Evolutionary conservation across 2,329 filamentous ascomycete species (phyloP).

Genomic region (Nothophaeocryptopus gaeumannii): DNA sequence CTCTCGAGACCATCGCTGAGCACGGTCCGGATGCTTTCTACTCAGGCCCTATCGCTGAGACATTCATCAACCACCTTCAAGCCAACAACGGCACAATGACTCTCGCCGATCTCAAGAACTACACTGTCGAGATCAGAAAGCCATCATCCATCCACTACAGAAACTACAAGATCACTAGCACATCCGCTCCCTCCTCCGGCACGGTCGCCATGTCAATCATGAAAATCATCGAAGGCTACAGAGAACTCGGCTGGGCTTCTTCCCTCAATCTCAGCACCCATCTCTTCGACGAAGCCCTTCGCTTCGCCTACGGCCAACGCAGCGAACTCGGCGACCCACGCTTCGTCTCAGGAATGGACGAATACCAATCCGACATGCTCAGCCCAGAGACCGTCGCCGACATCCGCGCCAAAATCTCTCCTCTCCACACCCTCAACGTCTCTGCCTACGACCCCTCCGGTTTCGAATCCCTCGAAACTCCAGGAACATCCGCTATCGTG

Average conservation of each 20-base stretch:
- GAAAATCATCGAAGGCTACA: constrained; percentile 79
- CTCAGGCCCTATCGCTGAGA: constrained; percentile 66
- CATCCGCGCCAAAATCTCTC: constrained; percentile 67
- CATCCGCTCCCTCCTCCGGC: constrained; percentile 75
- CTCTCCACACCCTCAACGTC: constrained; percentile 68
- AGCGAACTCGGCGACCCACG: constrained; percentile 78
- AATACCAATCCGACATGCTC: constrained; percentile 68
- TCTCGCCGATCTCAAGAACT: constrained; percentile 70
- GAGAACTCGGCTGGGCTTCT: constrained; percentile 57
- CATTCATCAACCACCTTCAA: constrained; percentile 68
- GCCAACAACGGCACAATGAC: constrained; percentile 80
- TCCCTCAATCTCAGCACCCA: constrained; percentile 70
- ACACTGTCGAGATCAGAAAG: constrained; percentile 64
- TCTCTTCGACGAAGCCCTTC: constrained; percentile 80
- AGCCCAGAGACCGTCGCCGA: constrained; percentile 56
- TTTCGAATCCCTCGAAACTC: constrained; percentile 65
- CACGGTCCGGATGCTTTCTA: constrained; percentile 74
- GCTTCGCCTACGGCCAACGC: constrained; percentile 78
- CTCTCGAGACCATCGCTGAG: constrained; percentile 72
- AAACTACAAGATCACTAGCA: constrained; percentile 66
- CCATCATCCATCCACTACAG: constrained; percentile 56
- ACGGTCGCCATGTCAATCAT: constrained; percentile 71
- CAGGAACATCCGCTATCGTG: constrained; percentile 72
- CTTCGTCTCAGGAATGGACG: constrained; percentile 63
- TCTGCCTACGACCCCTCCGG: constrained; percentile 69